Evolutionary conservation across 768 basidiomycete species (phyloP), one percentile per base, ranked within the genome.

Genomic region (Boletus pseudopeckii): DNA sequence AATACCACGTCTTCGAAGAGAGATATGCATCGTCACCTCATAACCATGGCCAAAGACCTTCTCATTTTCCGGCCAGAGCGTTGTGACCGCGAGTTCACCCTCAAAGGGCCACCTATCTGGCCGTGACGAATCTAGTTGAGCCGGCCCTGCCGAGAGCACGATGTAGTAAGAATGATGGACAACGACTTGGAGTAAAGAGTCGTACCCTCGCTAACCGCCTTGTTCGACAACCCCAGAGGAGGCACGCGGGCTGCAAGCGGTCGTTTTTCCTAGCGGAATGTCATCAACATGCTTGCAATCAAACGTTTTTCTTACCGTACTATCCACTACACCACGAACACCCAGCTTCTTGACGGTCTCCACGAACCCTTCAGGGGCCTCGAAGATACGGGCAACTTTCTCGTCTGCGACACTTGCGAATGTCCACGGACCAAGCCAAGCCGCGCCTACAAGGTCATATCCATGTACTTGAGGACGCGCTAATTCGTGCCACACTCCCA

Each of bases 11-110:
- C 48, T 37, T 34, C 52, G 4, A 44, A 33, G 32, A 41, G 20
- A 49, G 2, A 24, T n/a, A 58, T 44, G 6, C 17, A 30, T 54
- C 33, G 1, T 50, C 55, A 88, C 92, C 81, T 99, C 97, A 63
- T 98, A 98, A 39, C 96, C 94, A 70, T 98, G 97, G 5, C 96
- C 97, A 68, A 97, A 99, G 1, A 99, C 77, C 68, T 99, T 99
- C 63, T 98, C 97, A 1, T 84, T 75, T 73, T 99, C 97, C 0
- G 96, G 97, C 97, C 97, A 99, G 1, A 98, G 77, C 0, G 96
- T 98, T 15, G 82, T 80, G 0, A 84, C 80, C 0, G 92, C 86
- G 0, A 98, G 78, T 68, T 98, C 94, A 11, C 90, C 92, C 66
- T 98, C 97, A 52, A 92, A 91, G 0, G 97, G 87, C n/a, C 80